phyloP scores from a whole-genome alignment of 1,139 yeast species.

The Nakaseomyces bracarensis region DNA sequence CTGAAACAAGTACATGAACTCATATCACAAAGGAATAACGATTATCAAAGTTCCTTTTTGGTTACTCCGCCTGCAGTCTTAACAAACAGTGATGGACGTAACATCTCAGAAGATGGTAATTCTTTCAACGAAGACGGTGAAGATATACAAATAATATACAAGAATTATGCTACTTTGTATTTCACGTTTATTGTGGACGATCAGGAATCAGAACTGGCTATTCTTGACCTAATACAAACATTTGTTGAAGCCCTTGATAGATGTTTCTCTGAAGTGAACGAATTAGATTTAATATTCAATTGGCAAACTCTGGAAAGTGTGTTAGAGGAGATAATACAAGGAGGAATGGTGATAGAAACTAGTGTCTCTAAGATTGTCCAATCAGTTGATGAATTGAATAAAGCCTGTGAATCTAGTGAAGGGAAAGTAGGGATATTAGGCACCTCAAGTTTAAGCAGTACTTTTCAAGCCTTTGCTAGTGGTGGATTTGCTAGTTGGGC shows the following conservation, averaged over 20 bases:
- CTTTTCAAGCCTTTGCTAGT: constrained; percentile 29
- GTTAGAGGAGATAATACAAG: constrained; percentile 86
- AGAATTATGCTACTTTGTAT: constrained; percentile 90
- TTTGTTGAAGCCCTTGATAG: constrained; percentile 91
- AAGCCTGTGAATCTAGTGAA: constrained; percentile 23
- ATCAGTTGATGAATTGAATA: constrained; percentile 44
- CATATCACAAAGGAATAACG: constrained; percentile 27
- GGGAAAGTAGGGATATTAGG: constrained; percentile 17
- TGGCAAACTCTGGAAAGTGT: constrained; percentile 96
- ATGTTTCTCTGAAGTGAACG: constrained; percentile 92
- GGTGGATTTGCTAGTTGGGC: constrained; percentile 31
- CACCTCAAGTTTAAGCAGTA: constrained; percentile 22
- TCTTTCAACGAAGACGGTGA: constrained; percentile 60
- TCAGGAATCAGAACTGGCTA: constrained; percentile 91
- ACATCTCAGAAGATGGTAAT: constrained; percentile 60
- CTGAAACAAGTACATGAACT: constrained; percentile 31
- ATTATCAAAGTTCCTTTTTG: constrained; percentile 29
- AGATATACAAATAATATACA: constrained; percentile 80
- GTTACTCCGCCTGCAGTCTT: constrained; percentile 38
- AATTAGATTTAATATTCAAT: constrained; percentile 88
- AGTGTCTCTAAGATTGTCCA: constrained; percentile 72
- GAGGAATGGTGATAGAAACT: constrained; percentile 98
- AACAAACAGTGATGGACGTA: not conserved
- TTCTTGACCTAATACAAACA: constrained; percentile 87
- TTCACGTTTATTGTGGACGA: constrained; percentile 94